Evolutionary conservation across 2,329 filamentous ascomycete species (phyloP), one percentile per base, ranked within the genome.

Genomic region (Neonectria coccinea): DNA sequence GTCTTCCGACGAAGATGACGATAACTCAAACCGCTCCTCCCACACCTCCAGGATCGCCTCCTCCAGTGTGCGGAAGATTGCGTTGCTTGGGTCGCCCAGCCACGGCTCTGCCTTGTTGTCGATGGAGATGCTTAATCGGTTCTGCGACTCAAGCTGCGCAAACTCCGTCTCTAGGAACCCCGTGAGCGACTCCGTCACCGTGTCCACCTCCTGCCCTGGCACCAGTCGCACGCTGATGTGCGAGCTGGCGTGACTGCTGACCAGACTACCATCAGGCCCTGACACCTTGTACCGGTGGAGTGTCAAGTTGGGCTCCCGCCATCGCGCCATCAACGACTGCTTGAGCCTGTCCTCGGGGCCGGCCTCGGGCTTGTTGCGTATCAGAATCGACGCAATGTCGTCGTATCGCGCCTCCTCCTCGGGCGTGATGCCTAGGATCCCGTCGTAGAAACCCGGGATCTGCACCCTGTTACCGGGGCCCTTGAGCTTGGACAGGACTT

Each of bases 71-170:
- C 91, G 88, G 79, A 97, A 99, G 63, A 98, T 94, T 69, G 94
- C 89, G 70, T 97, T 97, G 53, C 89, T 89, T 4, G 93, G 94
- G 72, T 97, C 93, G 14, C 96, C 95, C 0, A 99, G 88, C 96
- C 96, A 99, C 0, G 96, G 94, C 75, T 99, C 96, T 0, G 96
- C 95, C 79, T 92, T 91, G 75, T 97, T 96, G 69, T 97, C 94
- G 69, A 99, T 94, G 31, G 89, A 90, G 42, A 99, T 88, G 1
- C 85, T 91, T 39, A 99, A 84, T 6, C 84, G 86, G 74, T 99
- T 99, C 66, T 92, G 90, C 1, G 93, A 95, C 31, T 90, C 89
- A 2, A 98, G 88, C 16, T 85, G 80, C 1, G 83, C 84, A 74
- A 97, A 99, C 69, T 94, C 87, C 12, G 86, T 82, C 51, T 88